Base-by-base conservation (phyloP, 371 early-diverging fungal species). In the Mortierella sp. region DNA sequence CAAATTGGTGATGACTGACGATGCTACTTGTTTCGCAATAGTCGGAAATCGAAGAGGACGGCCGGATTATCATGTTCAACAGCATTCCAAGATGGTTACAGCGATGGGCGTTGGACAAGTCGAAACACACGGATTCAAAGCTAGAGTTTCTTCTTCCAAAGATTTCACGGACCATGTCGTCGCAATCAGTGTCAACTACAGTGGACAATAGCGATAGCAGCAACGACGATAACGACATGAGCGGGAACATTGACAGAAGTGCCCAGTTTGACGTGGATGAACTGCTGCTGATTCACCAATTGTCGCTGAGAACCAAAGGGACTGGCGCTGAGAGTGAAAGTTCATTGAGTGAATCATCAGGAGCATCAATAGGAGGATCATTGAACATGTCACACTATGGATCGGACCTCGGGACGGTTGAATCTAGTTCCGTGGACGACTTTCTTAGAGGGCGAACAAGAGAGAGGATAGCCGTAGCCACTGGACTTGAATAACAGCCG, bases 71-170 rank as follows among this genome's bases (percentile, higher is more conserved):
- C 50, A 67, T 74, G 74, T 67, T 63, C 45, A 74, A 67, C 40
- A 67, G 57, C 17, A 51, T 74, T 3, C 74, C 74, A 10, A 49
- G 68, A 24, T 74, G 74, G 74, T 49, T 74, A 17, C 74, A 67
- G 50, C 67, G 60, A 10, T 74, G 74, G 74, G 63, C 68, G 1
- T 27, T 67, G 46, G 74, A 74, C 50, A 57, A 57, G 22, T 44
- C 57, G 21, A 65, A 66, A 28, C 47, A 49, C 28, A 37, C 41
- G 7, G 72, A 72, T 22, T 54, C 72, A 9, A 53, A 60, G 25
- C 62, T 72, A 3, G 49, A 66, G 13, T 72, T 72, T 46, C 43
- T 59, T 13, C 29, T 54, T 13, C 13, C 62, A 4, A 49, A 53
- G 19, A 49, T 59, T 47, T 54, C 55, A 3, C 44, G 55, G 0